A percentile compares a stretch with the other conserved stretches of the same genome.
Conservation (phyloP, 768 basidiomycete species). For the Rhodotorula kratochvilovae region DNA sequence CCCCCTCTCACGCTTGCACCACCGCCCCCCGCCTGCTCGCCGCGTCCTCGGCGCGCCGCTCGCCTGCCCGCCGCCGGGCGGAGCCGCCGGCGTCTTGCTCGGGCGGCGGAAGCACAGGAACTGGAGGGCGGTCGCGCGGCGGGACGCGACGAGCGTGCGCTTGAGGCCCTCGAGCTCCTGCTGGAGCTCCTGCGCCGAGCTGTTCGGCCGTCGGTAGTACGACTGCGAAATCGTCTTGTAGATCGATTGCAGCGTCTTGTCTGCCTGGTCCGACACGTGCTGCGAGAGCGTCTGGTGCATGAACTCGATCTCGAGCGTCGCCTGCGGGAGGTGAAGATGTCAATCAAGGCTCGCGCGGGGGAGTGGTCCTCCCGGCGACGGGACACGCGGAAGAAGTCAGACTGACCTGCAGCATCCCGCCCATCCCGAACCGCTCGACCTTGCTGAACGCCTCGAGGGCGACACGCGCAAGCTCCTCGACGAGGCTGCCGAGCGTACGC, state of each 20-base stretch:
- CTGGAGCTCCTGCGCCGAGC: constrained; percentile 77
- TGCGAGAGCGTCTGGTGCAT: constrained; percentile 91
- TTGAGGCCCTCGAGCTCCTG: constrained; percentile 83
- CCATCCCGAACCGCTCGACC: constrained; percentile 90
- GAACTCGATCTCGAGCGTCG: constrained; percentile 97
- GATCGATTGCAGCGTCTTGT: constrained; percentile 78
- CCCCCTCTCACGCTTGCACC: neutral
- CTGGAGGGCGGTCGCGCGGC: constrained; percentile 85
- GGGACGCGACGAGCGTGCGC: constrained; percentile 78
- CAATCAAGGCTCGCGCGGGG: no score
- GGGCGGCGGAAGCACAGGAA: constrained; percentile 62
- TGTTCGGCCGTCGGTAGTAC: constrained; percentile 69
- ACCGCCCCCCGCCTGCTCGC: constrained; percentile 13
- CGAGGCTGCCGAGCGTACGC: constrained; percentile 71
- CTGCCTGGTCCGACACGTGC: constrained; percentile 75
- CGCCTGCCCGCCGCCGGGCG: neutral
- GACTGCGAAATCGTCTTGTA: constrained; percentile 93
- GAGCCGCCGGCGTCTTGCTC: constrained; percentile 6
- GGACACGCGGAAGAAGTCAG: no score
- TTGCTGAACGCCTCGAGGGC: constrained; percentile 80
- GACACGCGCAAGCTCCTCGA: constrained; percentile 76
- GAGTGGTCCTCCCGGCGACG: no score
- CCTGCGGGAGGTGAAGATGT: constrained; percentile 53
- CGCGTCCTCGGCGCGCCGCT: neutral
- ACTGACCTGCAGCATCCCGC: constrained; percentile 91